These are phyloP conservation scores for Yamadazyma olivae DNA, from an alignment of 805 yeast species.

Conservation along the genomic window DNA sequence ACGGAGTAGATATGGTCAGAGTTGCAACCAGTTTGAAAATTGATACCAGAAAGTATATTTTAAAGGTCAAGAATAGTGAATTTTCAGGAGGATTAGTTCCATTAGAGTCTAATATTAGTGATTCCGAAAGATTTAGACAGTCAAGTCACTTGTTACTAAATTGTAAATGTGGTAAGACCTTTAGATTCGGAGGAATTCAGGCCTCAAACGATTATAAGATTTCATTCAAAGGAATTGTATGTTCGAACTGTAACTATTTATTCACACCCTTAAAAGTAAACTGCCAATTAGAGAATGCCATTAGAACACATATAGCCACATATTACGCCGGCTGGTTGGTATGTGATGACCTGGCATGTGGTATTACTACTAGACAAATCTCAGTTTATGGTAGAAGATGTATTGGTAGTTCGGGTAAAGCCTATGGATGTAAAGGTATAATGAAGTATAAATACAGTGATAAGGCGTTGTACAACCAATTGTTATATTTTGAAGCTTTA, in stretches of 20 bases:
- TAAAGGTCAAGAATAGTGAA: conserved; percentile 39
- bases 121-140: conserved; percentile 75
- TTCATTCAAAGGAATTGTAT: conserved; percentile 67
- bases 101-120: conserved; percentile 76
- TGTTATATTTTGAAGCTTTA: conserved; percentile 71
- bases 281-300: conserved; percentile 69
- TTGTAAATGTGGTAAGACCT: conserved; percentile 62
- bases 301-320: conserved; percentile 64
- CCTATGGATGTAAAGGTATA: conserved; percentile 71
- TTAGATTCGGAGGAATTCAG: conserved; percentile 73
- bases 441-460: conserved; percentile 77
- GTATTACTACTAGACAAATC: conserved; percentile 74
- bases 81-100: conserved; percentile 50
- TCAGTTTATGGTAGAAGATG: conserved; percentile 89
- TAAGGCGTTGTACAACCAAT: conserved; percentile 79
- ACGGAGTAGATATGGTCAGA: conserved; percentile 79
- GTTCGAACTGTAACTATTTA: conserved; percentile 55
- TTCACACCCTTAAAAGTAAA: conserved; percentile 56
- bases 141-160: conserved; percentile 51
- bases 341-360: conserved; percentile 87
- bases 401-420: conserved; percentile 59
- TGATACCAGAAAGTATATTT: conserved; percentile 61
- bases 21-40: conserved; percentile 77
- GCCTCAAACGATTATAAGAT: conserved; percentile 59
- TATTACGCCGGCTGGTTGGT: conserved; percentile 85